phyloP scores from a whole-genome alignment of 2,329 filamentous ascomycete genomes.

The Pseudogymnoascus sp. region DNA sequence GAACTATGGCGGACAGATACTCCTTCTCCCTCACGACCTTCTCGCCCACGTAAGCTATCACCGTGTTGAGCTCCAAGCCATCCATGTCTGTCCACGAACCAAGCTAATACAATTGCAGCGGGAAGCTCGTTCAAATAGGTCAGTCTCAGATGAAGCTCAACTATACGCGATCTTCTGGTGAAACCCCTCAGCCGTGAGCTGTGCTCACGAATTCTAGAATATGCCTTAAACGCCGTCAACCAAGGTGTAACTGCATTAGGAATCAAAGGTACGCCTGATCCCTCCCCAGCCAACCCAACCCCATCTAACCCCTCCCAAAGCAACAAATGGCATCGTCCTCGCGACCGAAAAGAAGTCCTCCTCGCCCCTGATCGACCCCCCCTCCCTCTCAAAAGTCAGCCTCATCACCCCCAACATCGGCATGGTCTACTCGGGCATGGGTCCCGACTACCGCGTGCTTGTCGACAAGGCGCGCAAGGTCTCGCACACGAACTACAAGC shows the following conservation, averaged over 20 bases:
- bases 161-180: constrained; percentile 9
- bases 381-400: constrained; percentile 93
- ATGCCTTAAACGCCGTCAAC: constrained; percentile 98
- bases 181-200: constrained; percentile 12
- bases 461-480: constrained; percentile 98
- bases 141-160: constrained; percentile 1
- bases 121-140: constrained; percentile 99
- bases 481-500: constrained; percentile 97
- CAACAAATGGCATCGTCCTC: constrained; percentile 96
- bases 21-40: constrained; percentile 99
- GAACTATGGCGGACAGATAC: constrained; percentile 90
- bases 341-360: constrained; percentile 99
- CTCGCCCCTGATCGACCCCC: constrained; percentile 89
- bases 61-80: background rate
- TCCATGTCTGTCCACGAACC: constrained; percentile 12
- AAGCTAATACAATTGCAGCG: constrained; percentile 53
- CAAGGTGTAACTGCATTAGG: constrained; percentile 96
- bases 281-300: background rate
- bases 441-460: constrained; percentile 92
- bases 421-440: constrained; percentile 99
- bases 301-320: constrained; percentile 36
- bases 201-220: constrained; percentile 53
- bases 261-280: constrained; percentile 70
- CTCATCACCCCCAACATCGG: constrained; percentile 98
- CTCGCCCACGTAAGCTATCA: constrained; percentile 77